Conservation (phyloP, 805 yeast species). For the Metschnikowia aberdeeniae region DNA sequence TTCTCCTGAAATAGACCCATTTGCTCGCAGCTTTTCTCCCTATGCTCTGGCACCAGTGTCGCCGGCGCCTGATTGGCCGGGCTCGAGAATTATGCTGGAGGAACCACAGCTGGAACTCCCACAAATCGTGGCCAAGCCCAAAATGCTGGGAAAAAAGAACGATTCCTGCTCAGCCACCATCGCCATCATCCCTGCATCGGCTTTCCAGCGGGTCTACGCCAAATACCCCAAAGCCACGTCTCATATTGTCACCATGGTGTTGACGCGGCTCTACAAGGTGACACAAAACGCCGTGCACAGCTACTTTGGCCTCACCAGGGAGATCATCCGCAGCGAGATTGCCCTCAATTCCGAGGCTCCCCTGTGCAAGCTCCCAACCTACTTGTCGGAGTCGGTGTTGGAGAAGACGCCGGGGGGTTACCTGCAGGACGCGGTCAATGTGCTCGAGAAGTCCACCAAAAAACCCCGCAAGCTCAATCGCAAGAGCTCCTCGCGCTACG, state of each 20-base stretch:
- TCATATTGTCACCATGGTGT: conserved; percentile 88
- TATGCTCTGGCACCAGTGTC: neutral
- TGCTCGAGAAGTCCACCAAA: conserved; percentile 16
- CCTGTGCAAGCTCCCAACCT: conserved; percentile 49
- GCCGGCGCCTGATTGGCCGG: neutral
- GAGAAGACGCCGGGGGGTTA: conserved; percentile 27
- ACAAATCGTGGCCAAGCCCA: conserved; percentile 68
- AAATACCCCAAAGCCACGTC: conserved; percentile 88
- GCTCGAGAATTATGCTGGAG: neutral
- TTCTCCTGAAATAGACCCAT: neutral
- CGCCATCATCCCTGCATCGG: conserved; percentile 84
- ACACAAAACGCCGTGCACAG: conserved; percentile 87
- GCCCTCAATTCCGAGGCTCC: conserved; percentile 45
- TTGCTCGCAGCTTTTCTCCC: neutral
- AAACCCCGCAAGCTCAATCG: conserved; percentile 9
- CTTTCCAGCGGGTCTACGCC: conserved; percentile 66
- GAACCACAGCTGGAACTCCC: conserved; percentile 18
- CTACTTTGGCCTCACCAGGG: conserved; percentile 80
- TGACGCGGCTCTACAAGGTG: conserved; percentile 82
- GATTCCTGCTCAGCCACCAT: conserved; percentile 57
- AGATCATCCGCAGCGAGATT: conserved; percentile 73
- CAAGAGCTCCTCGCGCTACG: conserved; percentile 32
- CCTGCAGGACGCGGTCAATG: conserved; percentile 6
- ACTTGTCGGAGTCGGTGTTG: conserved; percentile 55
- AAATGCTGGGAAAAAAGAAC: conserved; percentile 13